Percentiles rank a stretch among this genome's conserved stretches.
Conservation (phyloP, 2,329 filamentous ascomycete genomes). For the Fusarium domesticum region DNA sequence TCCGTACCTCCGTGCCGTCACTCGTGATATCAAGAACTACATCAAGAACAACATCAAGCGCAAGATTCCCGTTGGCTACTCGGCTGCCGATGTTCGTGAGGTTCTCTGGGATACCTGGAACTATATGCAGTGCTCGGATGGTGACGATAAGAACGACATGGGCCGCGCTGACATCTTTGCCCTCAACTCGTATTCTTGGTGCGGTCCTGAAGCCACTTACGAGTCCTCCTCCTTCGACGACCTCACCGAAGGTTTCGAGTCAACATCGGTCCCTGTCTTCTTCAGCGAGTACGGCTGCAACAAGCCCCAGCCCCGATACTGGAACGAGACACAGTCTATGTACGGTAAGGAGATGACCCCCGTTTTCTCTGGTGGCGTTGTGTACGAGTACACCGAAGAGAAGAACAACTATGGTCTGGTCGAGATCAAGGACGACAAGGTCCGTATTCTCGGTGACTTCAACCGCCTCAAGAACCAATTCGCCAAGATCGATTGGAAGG, state of each 20-base stretch:
- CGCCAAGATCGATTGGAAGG: slow-evolving; percentile 67
- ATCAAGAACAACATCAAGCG: slow-evolving; percentile 68
- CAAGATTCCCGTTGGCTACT: slow-evolving; percentile 74
- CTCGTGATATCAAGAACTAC: slow-evolving; percentile 78
- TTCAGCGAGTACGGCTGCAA: slow-evolving; percentile 84
- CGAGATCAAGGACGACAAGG: slow-evolving; percentile 55
- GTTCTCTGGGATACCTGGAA: slow-evolving; percentile 73
- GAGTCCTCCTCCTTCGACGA: slow-evolving; percentile 60
- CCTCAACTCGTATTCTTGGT: slow-evolving; percentile 72
- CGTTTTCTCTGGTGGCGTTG: slow-evolving; percentile 70
- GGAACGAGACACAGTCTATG: slow-evolving; percentile 71
- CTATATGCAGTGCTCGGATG: slow-evolving; percentile 66
- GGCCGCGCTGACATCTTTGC: slow-evolving; percentile 73
- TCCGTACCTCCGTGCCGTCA: slow-evolving; percentile 72
- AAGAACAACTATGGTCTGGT: slow-evolving; percentile 65
- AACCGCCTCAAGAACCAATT: slow-evolving; percentile 74
- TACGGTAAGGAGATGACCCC: slow-evolving; percentile 68
- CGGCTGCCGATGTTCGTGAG: slow-evolving; percentile 72
- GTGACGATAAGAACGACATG: slow-evolving; percentile 53
- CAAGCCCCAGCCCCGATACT: slow-evolving; percentile 64
- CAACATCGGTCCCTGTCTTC: slow-evolving; percentile 70
- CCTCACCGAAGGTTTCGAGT: slow-evolving; percentile 63
- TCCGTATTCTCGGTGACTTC: slow-evolving; percentile 62
- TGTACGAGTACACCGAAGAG: slow-evolving; percentile 79
- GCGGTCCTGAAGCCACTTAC: slow-evolving; percentile 59